Evolutionary conservation across 495 filamentous ascomycete genomes (phyloP).

Genomic region (Penicillium desertorum): DNA sequence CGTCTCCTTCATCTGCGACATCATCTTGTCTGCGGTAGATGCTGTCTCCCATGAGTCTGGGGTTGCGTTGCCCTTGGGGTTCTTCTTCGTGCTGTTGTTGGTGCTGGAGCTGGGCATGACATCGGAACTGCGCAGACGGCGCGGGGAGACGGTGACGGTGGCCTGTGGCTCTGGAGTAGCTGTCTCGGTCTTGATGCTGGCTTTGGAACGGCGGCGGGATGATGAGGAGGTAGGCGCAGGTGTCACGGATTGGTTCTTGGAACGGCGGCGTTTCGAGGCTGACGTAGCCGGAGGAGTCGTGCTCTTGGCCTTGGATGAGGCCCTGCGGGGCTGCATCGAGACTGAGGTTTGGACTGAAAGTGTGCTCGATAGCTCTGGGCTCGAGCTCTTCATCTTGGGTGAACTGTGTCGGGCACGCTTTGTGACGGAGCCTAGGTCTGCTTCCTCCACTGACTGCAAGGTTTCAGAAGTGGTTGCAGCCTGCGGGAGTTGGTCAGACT

Average conservation of each 20-base stretch:
- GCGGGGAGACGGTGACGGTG: background rate
- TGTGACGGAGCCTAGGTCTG: no score
- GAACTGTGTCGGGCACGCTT: background rate
- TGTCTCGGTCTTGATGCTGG: background rate
- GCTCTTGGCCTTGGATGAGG: background rate
- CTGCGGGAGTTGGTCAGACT: background rate
- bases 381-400: background rate
- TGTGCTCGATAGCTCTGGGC: background rate
- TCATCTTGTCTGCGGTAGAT: background rate
- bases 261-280: background rate
- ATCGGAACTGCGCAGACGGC: background rate
- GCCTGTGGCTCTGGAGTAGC: background rate
- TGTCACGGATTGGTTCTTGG: background rate
- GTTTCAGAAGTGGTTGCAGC: background rate
- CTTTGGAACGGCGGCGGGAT: background rate
- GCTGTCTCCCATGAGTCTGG: constrained; percentile 2
- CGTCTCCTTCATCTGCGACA: constrained; percentile 4
- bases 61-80: background rate
- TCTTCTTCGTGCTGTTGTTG: background rate
- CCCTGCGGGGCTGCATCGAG: background rate
- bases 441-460: background rate
- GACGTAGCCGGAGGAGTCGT: background rate
- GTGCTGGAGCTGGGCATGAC: background rate
- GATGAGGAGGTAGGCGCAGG: background rate
- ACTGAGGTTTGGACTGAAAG: background rate